These are phyloP conservation scores for Suillus decipiens DNA, from an alignment of 768 basidiomycete species.

Conservation along the genomic window DNA sequence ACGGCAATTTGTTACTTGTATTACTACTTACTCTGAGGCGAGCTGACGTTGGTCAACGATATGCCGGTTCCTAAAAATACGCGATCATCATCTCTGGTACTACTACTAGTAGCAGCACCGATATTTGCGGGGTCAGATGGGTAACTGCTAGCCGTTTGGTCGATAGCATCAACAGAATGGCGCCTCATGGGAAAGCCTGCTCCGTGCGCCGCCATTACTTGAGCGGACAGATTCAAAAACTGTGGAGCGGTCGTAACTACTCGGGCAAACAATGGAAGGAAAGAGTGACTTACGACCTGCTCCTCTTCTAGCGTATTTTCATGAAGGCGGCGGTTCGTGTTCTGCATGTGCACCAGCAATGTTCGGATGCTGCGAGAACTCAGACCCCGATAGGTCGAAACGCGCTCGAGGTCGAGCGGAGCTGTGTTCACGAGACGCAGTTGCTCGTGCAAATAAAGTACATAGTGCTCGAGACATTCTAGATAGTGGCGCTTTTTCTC, in stretches of 20 bases:
- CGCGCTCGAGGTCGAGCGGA: slow-evolving; percentile 52
- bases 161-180: slow-evolving; percentile 30
- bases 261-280: not conserved
- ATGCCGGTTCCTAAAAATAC: not conserved
- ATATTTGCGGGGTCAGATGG: not conserved
- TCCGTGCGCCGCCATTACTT: slow-evolving; percentile 30
- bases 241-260: slow-evolving; percentile 9
- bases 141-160: slow-evolving; percentile 6
- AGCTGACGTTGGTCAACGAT: not conserved
- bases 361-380: slow-evolving; percentile 69
- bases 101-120: not conserved
- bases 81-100: not conserved
- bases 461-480: slow-evolving; percentile 72
- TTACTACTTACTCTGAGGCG: not conserved
- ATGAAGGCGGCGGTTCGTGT: slow-evolving; percentile 52
- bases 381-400: slow-evolving; percentile 53
- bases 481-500: slow-evolving; percentile 77
- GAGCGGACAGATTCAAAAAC: slow-evolving; percentile 32
- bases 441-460: slow-evolving; percentile 64
- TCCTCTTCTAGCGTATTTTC: slow-evolving; percentile 54
- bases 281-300: slow-evolving; percentile 42
- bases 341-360: slow-evolving; percentile 71
- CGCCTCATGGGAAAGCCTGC: slow-evolving; percentile 31
- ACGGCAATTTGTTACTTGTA: not conserved
- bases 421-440: slow-evolving; percentile 49